Evolutionary conservation across 2,329 filamentous ascomycete species (phyloP).

Genomic region (Tolypocladium tropicale): DNA sequence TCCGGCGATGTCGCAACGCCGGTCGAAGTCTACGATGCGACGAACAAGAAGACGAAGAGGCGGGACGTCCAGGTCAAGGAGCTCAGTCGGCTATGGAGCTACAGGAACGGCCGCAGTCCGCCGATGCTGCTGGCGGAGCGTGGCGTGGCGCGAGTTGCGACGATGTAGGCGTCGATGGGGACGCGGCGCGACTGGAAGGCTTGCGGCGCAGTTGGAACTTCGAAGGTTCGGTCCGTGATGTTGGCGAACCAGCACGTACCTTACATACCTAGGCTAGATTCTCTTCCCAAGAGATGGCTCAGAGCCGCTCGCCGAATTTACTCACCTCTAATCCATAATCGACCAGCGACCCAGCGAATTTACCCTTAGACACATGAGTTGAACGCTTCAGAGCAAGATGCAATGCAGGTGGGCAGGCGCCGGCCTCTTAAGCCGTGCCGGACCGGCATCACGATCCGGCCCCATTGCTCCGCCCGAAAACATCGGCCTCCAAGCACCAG

Average conservation of each 20-base stretch:
- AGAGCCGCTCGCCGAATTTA: no score
- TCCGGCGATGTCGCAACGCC: conserved; percentile 21
- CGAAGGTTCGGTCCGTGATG: not conserved
- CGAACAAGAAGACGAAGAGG: conserved; percentile 14
- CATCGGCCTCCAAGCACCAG: not conserved
- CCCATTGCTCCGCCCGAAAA: no score
- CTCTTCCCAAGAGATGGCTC: no score
- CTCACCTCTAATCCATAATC: no score
- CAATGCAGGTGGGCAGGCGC: not conserved
- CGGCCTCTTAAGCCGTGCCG: not conserved
- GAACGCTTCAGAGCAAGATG: no score
- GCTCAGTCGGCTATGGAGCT: conserved; percentile 51
- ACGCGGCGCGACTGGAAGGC: not conserved
- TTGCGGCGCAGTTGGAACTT: not conserved
- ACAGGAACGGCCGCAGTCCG: conserved; percentile 48
- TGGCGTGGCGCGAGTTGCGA: conserved; percentile 27
- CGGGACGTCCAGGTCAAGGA: conserved; percentile 43
- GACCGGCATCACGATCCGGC: not conserved
- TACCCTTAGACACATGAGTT: no score
- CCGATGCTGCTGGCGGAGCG: conserved; percentile 23
- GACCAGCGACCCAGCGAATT: no score
- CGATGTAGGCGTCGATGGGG: conserved; percentile 17
- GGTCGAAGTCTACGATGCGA: conserved; percentile 27
- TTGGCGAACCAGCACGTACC: no score
- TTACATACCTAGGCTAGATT: no score